phyloP scores from a whole-genome alignment of 441 rosid genomes.

The Francoa sonchifolia region DNA sequence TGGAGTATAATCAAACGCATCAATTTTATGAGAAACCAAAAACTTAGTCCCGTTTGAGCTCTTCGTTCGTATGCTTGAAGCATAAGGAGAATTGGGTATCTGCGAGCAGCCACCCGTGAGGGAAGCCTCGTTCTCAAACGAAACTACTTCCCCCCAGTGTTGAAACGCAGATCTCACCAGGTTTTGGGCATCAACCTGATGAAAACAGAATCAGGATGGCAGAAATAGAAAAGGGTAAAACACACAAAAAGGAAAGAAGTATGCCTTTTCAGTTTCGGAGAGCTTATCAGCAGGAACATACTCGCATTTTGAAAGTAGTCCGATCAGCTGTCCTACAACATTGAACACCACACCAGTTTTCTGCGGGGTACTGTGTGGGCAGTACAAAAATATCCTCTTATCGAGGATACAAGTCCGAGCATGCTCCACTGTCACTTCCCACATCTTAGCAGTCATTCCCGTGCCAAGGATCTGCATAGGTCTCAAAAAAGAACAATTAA shows the following conservation, averaged over 20 bases:
- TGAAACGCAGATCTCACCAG: conserved; percentile 54
- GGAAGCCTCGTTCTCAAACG: conserved; percentile 51
- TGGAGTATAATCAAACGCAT: conserved; percentile 48
- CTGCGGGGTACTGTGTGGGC: conserved; percentile 39
- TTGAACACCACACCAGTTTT: conserved; percentile 80
- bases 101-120: conserved; percentile 31
- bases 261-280: conserved; percentile 75
- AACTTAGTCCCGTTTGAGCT: conserved; percentile 24
- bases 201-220: conserved; percentile 9
- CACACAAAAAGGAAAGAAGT: conserved; percentile 8
- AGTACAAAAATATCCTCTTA: conserved; percentile 48
- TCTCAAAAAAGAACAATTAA: background rate
- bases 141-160: conserved; percentile 43
- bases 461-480: conserved; percentile 75
- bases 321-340: conserved; percentile 73
- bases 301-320: conserved; percentile 54
- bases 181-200: conserved; percentile 65
- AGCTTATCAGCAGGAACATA: conserved; percentile 49
- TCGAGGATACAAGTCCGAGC: conserved; percentile 73
- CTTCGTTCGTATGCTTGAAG: conserved; percentile 28
- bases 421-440: conserved; percentile 88
- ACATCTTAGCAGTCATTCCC: conserved; percentile 98
- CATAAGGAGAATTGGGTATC: conserved; percentile 18
- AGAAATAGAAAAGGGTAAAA: conserved; percentile 2
- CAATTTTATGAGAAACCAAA: conserved; percentile 30